Evolutionary conservation across 2,329 filamentous ascomycete genomes (phyloP), one percentile per base, ranked within the genome.

Genomic region (Trichoderma breve): DNA sequence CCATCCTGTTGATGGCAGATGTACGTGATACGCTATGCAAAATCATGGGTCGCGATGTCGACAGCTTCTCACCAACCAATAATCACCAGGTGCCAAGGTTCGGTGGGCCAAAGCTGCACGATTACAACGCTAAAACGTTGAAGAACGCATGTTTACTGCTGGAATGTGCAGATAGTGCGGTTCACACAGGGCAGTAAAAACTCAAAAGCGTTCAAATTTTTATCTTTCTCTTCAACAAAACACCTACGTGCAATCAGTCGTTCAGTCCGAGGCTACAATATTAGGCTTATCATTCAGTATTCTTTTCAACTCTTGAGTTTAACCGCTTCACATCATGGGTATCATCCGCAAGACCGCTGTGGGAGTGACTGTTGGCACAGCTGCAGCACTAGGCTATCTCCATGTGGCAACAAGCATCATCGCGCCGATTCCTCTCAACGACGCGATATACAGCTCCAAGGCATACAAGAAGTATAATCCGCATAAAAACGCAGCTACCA

Each of bases 381-480:
- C 66, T 24, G 66, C 66, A 26, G 55, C 66, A 51, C 36, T 69
- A 34, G 66, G 66, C 55, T 69, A 69, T 32, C n/a, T 69, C 21
- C 66, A 39, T 57, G 12, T 51, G 26, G 47, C 55, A 55, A 61
- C 66, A 28, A 69, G 66, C 36, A 69, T 69, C 66, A 69, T 69
- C 57, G 14, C 66, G 36, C 66, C 66, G 3, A 69, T 69, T 51
- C 66, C 66, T 21, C 55, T 69, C 66, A 32, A 24, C n/a, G 66
- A 69, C n/a, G 66, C 55, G 55, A 28, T 69, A 26, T 69, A 69
- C n/a, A 55, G 58, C 68, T 70, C 68, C 15, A 36, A 21, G 12
- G 80, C 85, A 70, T 92, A 87, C 82, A 81, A 83, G 63, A 85
- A 84, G 72, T 86, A 87, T 80, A 94, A 93, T 76, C 87, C 89